These are phyloP conservation scores for Gloeophyllum trabeum DNA, from an alignment of 768 basidiomycete species.

Conservation along the genomic window DNA sequence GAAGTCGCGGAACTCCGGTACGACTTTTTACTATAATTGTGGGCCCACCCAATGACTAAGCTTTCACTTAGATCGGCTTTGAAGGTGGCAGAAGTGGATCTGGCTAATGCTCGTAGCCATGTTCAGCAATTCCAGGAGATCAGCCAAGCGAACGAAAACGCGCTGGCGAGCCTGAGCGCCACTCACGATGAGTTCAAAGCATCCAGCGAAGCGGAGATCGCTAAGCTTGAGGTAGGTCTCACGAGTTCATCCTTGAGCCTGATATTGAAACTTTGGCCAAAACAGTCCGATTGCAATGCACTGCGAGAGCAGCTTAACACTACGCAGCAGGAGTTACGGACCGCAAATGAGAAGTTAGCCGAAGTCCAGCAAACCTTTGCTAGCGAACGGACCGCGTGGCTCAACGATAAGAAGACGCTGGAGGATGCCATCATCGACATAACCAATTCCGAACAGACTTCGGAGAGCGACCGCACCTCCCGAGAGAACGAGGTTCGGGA, in stretches of 20 bases:
- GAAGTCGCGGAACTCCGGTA: slow-evolving; percentile 83
- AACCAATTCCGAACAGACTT: slow-evolving; percentile 59
- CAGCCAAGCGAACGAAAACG: slow-evolving; percentile 70
- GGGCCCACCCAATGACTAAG: not conserved
- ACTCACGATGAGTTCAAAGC: slow-evolving; percentile 77
- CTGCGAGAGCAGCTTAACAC: slow-evolving; percentile 51
- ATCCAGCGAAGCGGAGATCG: slow-evolving; percentile 57
- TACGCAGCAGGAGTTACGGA: slow-evolving; percentile 41
- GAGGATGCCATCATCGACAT: slow-evolving; percentile 79
- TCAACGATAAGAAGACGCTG: slow-evolving; percentile 68
- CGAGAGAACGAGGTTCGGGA: slow-evolving; percentile 57
- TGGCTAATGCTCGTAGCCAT: slow-evolving; percentile 57
- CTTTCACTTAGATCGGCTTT: slow-evolving; percentile 48
- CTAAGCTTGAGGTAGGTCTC: slow-evolving; percentile 51
- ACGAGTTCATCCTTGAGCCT: not conserved
- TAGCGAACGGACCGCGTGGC: slow-evolving; percentile 57
- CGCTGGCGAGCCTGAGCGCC: slow-evolving; percentile 52
- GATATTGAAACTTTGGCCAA: not conserved
- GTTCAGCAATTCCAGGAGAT: slow-evolving; percentile 83
- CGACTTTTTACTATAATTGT: not conserved
- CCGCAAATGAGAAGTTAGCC: slow-evolving; percentile 34
- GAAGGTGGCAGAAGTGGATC: slow-evolving; percentile 70
- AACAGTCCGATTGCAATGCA: slow-evolving; percentile 50
- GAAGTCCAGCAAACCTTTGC: slow-evolving; percentile 61
- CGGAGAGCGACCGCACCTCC: slow-evolving; percentile 48